phyloP scores from a whole-genome alignment of 306 rosid species.

The Fragaria vesca region DNA sequence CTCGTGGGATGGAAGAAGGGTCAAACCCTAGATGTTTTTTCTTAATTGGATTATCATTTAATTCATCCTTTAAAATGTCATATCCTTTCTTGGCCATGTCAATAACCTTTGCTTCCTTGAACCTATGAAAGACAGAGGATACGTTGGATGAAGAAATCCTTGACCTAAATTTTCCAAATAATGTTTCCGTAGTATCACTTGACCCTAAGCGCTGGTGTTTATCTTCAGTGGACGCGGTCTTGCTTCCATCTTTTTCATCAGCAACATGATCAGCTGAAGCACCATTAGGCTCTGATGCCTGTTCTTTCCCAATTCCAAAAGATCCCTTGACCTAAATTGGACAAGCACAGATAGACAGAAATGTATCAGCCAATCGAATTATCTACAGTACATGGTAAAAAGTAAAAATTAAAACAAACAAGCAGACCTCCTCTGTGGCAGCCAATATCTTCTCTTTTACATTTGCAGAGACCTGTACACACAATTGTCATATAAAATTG shows the following conservation, averaged over 20 bases:
- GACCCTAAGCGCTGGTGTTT: constrained; percentile 41
- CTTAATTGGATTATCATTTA: constrained; percentile 56
- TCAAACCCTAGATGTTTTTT: constrained; percentile 54
- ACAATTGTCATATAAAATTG: not conserved
- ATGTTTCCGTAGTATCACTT: constrained; percentile 49
- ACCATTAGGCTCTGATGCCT: constrained; percentile 50
- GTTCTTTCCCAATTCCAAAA: constrained; percentile 63
- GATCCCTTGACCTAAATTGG: constrained; percentile 69
- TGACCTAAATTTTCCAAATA: constrained; percentile 70
- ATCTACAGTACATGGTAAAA: constrained; percentile 13
- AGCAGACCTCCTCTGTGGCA: constrained; percentile 80
- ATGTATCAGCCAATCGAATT: not conserved
- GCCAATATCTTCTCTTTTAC: constrained; percentile 80
- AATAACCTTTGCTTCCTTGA: constrained; percentile 68
- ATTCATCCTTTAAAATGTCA: constrained; percentile 75
- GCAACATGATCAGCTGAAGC: constrained; percentile 46
- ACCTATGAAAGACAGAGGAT: constrained; percentile 60
- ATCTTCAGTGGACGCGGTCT: constrained; percentile 43
- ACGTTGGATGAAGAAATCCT: constrained; percentile 55
- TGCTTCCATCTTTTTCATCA: constrained; percentile 43
- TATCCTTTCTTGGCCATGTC: constrained; percentile 77
- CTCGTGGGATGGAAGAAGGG: constrained; percentile 45
- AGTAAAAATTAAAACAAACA: constrained; percentile 17
- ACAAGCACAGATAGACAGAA: constrained; percentile 22
- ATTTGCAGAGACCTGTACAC: constrained; percentile 67